Conservation (phyloP, 805 yeast species). For the Schwanniomyces pseudopolymorphus region DNA sequence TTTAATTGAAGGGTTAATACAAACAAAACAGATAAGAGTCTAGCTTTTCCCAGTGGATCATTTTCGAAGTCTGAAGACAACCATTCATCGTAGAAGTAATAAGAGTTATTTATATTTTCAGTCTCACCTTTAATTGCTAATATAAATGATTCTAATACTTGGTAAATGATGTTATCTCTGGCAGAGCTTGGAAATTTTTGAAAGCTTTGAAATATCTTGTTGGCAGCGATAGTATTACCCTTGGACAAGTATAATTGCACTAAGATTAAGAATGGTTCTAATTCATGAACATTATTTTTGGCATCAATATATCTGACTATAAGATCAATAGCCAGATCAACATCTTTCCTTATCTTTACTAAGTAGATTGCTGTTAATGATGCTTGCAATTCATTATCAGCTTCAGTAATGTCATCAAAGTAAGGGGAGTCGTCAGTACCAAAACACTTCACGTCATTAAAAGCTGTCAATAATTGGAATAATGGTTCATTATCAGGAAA, state of each 20-base stretch:
- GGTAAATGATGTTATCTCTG: constrained; percentile 70
- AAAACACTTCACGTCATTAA: constrained; percentile 42
- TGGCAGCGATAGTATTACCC: constrained; percentile 35
- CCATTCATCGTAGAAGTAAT: constrained; percentile 79
- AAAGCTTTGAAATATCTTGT: constrained; percentile 30
- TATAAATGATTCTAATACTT: constrained; percentile 75
- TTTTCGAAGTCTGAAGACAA: constrained; percentile 49
- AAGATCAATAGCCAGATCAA: constrained; percentile 35
- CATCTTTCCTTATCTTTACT: constrained; percentile 34
- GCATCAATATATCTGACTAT: constrained; percentile 28
- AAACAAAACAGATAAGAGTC: constrained; percentile 55
- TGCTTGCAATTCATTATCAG: constrained; percentile 41
- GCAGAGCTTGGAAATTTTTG: constrained; percentile 32
- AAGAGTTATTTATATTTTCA: constrained; percentile 40
- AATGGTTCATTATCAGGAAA: constrained; percentile 35
- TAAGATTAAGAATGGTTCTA: constrained; percentile 42
- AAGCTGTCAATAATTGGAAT: constrained; percentile 40
- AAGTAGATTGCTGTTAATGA: constrained; percentile 39
- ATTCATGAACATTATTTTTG: constrained; percentile 24
- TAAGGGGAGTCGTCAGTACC: constrained; percentile 44
- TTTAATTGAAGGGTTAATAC: constrained; percentile 76
- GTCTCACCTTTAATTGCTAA: constrained; percentile 38
- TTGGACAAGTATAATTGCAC: constrained; percentile 39
- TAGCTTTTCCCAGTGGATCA: constrained; percentile 34
- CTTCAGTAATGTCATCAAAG: constrained; percentile 37